Base-by-base conservation (phyloP, 75 land plant species). In the Chamaecyparis obtusa region DNA sequence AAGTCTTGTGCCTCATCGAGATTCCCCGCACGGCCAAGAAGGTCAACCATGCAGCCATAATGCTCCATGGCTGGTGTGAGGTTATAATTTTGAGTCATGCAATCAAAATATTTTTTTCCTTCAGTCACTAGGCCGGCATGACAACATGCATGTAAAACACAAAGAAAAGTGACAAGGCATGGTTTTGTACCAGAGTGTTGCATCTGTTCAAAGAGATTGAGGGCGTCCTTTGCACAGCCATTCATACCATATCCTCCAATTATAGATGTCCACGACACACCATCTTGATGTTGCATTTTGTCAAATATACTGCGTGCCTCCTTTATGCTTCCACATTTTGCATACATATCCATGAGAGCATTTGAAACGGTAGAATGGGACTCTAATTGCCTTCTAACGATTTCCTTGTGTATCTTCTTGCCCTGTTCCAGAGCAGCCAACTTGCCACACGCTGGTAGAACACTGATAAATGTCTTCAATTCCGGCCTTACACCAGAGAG, bases 11-110 rank as follows among this genome's bases (percentile, higher is more conserved):
- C 96, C 39, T 94, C 90, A 11, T 17, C 15, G 33, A 92, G 64
- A 41, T 88, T 86, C 33, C 93, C 91, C 1, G 90, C 88, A 43
- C 95, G 91, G 9, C 95, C 94, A 37, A 94, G 24, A 55, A 94
- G 89, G 86, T 95, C 96, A 48, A 95, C 95, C 89, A 95, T 89
- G 54, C 95, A 95, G 17, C 93, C 86, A 83, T 92, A 93, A 78
- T 95, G 96, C 88, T 94, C 95, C 81, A 94, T 85, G 49, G 84
- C 89, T 35, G 95, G 95, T 39, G 87, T 92, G 72, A 95, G 88
- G 7, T 86, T 48, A 88, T 91, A 91, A 36, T 89, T 49, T 69
- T 60, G 41, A 4, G 5, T 51, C 94, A 95, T 95, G 48, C 33
- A 60, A 9, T 88, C 13, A 84, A 91, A 95, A 51, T 91, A 92